Base-by-base conservation (phyloP, 73 alveolate genomes). In the Paraurostyla sp. region DNA sequence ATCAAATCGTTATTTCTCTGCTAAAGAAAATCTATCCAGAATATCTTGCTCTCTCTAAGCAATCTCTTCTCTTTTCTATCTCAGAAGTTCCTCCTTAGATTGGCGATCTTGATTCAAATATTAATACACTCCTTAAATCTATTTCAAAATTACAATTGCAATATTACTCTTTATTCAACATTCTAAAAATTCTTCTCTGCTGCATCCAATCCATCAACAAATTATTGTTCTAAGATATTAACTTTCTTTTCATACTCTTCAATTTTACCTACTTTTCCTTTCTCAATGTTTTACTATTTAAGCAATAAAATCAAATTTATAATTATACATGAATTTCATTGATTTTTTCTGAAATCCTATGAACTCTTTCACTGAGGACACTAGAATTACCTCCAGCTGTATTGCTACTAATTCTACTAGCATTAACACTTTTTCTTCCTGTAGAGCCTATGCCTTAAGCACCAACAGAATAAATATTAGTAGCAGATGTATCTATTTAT, bases 181-280 rank as follows among this genome's bases (percentile, higher is more conserved):
- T 82, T 52, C 0, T 93, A 69, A 80, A 94, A 80, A 51, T 85
- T 88, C 86, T 94, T 91, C 48, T 25, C 69, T 48, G 87, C 88
- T 52, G 82, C 62, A 48, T 94, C 98, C 30, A 85, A 85, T 43
- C 95, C 92, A 42, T 94, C 98, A 48, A 59, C 85, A 52, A 90
- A 83, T 87, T 91, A 76, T 59, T 94, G 92, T 22, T 94, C 98
- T 48, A 94, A 73, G 6, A 29, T 18, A 25, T 60, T 38, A 0
- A 85, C 83, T 49, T 71, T 71, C 82, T 85, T 56, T 49, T 85
- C 93, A 27, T 65, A 58, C 27, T 46, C 68, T 23, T 85, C 93
- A 9, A 85, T 73, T 48, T 58, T 56, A 1, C 78, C 54, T 18
- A 30, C 36, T 35, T 85, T 85, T 7, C 83, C 93, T n/a, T 71